Evolutionary conservation across 805 yeast species (phyloP).

Genomic region (Sporopachydermia lactativora): DNA sequence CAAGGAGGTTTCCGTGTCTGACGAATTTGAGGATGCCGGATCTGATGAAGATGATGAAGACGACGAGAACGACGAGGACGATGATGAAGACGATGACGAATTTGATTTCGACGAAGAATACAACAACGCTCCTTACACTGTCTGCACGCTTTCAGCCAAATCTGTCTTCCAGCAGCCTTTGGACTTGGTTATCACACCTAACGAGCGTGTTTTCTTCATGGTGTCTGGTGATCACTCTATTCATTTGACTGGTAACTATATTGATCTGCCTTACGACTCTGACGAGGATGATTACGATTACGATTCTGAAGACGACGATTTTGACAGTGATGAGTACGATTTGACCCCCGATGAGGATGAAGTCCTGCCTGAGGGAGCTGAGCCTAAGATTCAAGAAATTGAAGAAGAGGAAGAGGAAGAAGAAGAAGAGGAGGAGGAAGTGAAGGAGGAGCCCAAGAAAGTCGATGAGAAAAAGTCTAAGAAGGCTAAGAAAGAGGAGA

Average conservation of each 20-base stretch:
- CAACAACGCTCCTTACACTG: constrained; percentile 1
- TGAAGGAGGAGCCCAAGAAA: constrained; percentile 26
- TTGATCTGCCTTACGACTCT: constrained; percentile 86
- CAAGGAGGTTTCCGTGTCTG: constrained; percentile 10
- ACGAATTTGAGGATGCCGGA: constrained; percentile 16
- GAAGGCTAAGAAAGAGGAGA: constrained; percentile 21
- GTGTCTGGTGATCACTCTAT: constrained; percentile 93
- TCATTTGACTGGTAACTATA: constrained; percentile 88
- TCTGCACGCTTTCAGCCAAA: neutral
- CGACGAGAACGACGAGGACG: constrained; percentile 34
- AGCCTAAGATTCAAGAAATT: constrained; percentile 18
- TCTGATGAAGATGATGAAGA: constrained; percentile 19
- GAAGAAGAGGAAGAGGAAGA: constrained; percentile 48
- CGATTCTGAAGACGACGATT: constrained; percentile 30
- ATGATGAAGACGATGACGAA: constrained; percentile 32
- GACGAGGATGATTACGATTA: constrained; percentile 38
- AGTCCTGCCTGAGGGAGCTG: constrained; percentile 26
- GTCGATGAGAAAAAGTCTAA: constrained; percentile 10
- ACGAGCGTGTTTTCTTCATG: constrained; percentile 87
- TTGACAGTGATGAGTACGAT: constrained; percentile 42
- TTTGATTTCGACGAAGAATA: constrained; percentile 22
- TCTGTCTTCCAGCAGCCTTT: constrained; percentile 61
- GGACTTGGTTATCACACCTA: constrained; percentile 82
- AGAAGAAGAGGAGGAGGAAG: constrained; percentile 55
- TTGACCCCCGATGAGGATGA: constrained; percentile 72